These are phyloP conservation scores for Onygenales sp. DNA, from an alignment of 2,329 filamentous ascomycete species.

Conservation along the genomic window DNA sequence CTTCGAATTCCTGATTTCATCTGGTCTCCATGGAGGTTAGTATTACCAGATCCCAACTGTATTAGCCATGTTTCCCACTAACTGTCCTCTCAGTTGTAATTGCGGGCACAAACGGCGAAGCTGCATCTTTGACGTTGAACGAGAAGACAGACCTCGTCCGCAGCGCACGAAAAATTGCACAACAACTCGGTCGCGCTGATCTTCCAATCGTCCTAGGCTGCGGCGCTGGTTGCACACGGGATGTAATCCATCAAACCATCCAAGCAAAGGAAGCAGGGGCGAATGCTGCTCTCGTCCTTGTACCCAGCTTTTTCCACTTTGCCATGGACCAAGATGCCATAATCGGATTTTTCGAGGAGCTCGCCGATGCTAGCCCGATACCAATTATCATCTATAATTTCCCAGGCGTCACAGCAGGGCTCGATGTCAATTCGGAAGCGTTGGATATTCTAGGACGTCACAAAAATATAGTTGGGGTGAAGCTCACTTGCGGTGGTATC, in stretches of 20 bases:
- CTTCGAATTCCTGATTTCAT: constrained; percentile 44
- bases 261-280: constrained; percentile 59
- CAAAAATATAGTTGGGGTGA: constrained; percentile 27
- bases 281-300: constrained; percentile 63
- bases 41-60: constrained; percentile 14
- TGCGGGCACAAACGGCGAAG: constrained; percentile 39
- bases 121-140: constrained; percentile 28
- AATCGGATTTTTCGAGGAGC: constrained; percentile 53
- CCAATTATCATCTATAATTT: constrained; percentile 42
- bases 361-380: constrained; percentile 45
- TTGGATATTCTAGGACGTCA: constrained; percentile 22
- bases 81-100: constrained; percentile 21
- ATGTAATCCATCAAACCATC: constrained; percentile 47
- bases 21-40: constrained; percentile 43
- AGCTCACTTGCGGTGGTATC: constrained; percentile 29
- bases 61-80: constrained; percentile 3
- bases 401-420: constrained; percentile 33
- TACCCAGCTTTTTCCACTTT: constrained; percentile 63
- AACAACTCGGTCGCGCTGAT: constrained; percentile 21
- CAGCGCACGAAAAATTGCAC: constrained; percentile 28
- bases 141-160: constrained; percentile 34
- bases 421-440: constrained; percentile 36
- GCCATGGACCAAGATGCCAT: constrained; percentile 53
- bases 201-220: constrained; percentile 35
- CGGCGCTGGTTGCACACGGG: constrained; percentile 28